Base-by-base conservation (phyloP, 192 early-diverging fungal species). In the Linderina pennispora region DNA sequence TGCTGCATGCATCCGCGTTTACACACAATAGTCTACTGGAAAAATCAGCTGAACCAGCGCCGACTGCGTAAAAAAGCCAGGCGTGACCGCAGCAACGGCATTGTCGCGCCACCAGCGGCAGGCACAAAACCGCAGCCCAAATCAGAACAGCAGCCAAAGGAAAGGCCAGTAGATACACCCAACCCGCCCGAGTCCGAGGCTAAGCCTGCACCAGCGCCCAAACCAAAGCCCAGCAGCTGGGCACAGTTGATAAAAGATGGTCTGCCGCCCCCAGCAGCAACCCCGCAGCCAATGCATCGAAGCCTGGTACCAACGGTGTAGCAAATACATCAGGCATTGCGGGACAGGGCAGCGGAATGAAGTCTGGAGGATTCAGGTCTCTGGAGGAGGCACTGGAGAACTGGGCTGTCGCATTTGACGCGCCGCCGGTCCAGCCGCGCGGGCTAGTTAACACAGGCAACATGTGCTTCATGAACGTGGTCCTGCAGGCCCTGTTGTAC, bases 381-480 rank as follows among this genome's bases (percentile, higher is more conserved):
- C 57, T 72, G 9, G 56, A 56, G 17, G 62, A 72, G 10, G 62
- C 62, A 18, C 53, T 72, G 3, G 41, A 49, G 8, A 45, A 49
- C 41, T 53, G 56, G 57, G 8, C 20, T 14, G 53, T 72, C 1
- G 42, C 31, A 7, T 53, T 65, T 20, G 49, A 31, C 36, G 23
- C 60, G 28, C 46, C 64, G n/a, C 48, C 79, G 22, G 57, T 88
- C 25, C 77, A 84, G 46, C 94, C 96, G 11, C 82, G 96, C 21
- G 97, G 97, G 2, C 77, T 99, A 28, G 81, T 94, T 39, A 99
- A 99, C 63, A 88, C 80, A 39, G 95, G 94, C 23, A 99, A 99
- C 67, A 94, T 87, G 76, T 99, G 97, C 70, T 99, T 93, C 58
- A 90, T 98, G 87, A 99, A 98, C 59, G 89, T 87, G 31, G 88